Evolutionary conservation across 2,329 filamentous ascomycete species (phyloP).

Genomic region (Hypoxylon sp.): DNA sequence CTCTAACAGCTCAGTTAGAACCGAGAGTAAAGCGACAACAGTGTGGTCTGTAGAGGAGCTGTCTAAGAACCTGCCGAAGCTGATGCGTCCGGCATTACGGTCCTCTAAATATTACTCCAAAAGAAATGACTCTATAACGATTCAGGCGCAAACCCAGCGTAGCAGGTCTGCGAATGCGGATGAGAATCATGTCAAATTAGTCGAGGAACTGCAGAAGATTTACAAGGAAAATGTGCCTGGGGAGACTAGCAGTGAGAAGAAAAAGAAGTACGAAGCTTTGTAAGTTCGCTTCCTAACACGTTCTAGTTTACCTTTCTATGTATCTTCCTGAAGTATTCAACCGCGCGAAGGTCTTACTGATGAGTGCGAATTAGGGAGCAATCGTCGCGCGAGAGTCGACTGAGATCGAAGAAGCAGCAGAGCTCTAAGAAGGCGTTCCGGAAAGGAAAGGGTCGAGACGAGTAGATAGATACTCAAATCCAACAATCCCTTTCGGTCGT

Average conservation of each 20-base stretch:
- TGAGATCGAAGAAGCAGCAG: conserved; percentile 65
- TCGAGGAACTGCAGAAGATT: conserved; percentile 64
- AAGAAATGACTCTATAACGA: conserved; percentile 66
- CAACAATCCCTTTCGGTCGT: neutral
- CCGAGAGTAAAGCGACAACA: conserved; percentile 72
- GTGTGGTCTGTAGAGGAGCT: conserved; percentile 66
- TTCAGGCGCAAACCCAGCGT: conserved; percentile 69
- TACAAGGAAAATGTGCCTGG: conserved; percentile 64
- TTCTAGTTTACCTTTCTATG: neutral
- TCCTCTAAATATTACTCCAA: conserved; percentile 68
- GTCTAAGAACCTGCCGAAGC: conserved; percentile 60
- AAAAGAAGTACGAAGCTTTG: conserved; percentile 65
- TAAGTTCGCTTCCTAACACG: conserved; percentile 52
- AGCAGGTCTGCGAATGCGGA: conserved; percentile 67
- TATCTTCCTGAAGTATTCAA: neutral
- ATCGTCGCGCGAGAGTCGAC: conserved; percentile 61
- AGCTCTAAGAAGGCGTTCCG: conserved; percentile 67
- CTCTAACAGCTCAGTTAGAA: conserved; percentile 58
- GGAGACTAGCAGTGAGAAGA: conserved; percentile 62
- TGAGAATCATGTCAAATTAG: conserved; percentile 66
- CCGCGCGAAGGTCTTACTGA: neutral
- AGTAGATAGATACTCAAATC: conserved; percentile 30
- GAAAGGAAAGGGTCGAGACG: conserved; percentile 51
- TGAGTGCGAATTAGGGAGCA: conserved; percentile 60
- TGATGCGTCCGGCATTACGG: conserved; percentile 64